Conservation (phyloP, 768 basidiomycete genomes). For the Mycena galopus region DNA sequence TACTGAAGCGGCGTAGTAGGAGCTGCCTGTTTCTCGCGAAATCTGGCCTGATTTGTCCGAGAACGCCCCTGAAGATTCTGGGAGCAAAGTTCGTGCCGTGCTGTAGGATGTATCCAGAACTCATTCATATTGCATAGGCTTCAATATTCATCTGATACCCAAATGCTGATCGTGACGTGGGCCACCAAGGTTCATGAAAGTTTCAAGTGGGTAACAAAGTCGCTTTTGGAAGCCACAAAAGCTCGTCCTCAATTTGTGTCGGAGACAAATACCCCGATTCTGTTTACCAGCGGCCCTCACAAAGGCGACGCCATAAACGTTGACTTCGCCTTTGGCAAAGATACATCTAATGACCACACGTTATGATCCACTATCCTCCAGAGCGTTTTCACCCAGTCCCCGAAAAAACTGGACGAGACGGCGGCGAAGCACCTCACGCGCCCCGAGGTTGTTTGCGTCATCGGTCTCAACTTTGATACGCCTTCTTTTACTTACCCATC, state of each 20-base stretch:
- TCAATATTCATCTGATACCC: neutral
- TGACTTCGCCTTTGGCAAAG: slow-evolving; percentile 10
- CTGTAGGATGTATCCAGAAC: neutral
- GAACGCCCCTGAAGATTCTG: slow-evolving; percentile 1
- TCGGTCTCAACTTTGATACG: neutral
- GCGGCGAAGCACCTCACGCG: slow-evolving; percentile 2
- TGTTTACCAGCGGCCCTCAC: too few relatives aligned
- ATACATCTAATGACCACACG: neutral
- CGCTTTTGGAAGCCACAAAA: neutral
- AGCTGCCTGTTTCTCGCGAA: neutral
- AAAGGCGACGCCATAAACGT: neutral
- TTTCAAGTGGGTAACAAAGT: too few relatives aligned
- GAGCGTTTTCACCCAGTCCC: slow-evolving; percentile 3
- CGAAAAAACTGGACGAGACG: neutral
- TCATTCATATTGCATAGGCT: neutral
- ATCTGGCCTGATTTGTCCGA: neutral
- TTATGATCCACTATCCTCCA: neutral
- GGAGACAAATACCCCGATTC: slow-evolving; percentile 10
- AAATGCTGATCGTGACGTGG: slow-evolving; percentile 8
- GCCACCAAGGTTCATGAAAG: slow-evolving; percentile 5
- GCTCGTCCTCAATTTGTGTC: neutral
- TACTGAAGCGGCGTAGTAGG: neutral
- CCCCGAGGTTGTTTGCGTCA: neutral
- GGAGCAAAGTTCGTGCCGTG: neutral
- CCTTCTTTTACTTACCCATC: neutral